Evolutionary conservation across 2,329 filamentous ascomycete genomes (phyloP).

Genomic region (Hypoxylon sp.): DNA sequence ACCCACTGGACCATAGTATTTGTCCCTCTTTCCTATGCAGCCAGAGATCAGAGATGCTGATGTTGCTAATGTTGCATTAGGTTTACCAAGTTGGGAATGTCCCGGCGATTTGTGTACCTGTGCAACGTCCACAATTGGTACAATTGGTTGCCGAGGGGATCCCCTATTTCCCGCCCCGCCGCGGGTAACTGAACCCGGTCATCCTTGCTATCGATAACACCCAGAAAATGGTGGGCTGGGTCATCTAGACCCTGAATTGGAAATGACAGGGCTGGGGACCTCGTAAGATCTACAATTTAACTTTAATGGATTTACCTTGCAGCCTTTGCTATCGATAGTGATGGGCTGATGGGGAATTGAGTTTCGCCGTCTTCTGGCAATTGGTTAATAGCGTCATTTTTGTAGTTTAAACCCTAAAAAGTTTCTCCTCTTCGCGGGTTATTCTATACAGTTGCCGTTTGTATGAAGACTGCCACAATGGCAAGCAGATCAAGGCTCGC

Average conservation of each 20-base stretch:
- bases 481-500: slow-evolving; percentile 52
- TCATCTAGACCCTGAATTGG: slow-evolving; percentile 21
- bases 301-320: background rate
- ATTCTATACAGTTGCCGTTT: slow-evolving; percentile 11
- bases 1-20: slow-evolving; percentile 29
- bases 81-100: slow-evolving; percentile 48
- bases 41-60: slow-evolving; percentile 27
- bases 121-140: slow-evolving; percentile 50
- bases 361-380: slow-evolving; percentile 27
- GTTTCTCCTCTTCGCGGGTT: slow-evolving; percentile 1
- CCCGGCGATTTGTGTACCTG: slow-evolving; percentile 44
- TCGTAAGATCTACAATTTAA: slow-evolving; percentile 20
- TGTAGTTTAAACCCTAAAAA: background rate
- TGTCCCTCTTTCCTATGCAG: slow-evolving; percentile 30
- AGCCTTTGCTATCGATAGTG: slow-evolving; percentile 18
- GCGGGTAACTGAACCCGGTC: slow-evolving; percentile 3
- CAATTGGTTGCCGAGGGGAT: slow-evolving; percentile 53
- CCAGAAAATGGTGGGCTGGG: slow-evolving; percentile 21
- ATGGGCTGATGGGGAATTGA: slow-evolving; percentile 29
- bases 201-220: slow-evolving; percentile 32
- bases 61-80: slow-evolving; percentile 47
- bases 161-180: slow-evolving; percentile 51
- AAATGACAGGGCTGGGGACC: slow-evolving; percentile 20
- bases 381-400: slow-evolving; percentile 22
- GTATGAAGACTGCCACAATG: slow-evolving; percentile 41